Base-by-base conservation (phyloP, 192 early-diverging fungal genomes). In the Ambispora gerdemannii region DNA sequence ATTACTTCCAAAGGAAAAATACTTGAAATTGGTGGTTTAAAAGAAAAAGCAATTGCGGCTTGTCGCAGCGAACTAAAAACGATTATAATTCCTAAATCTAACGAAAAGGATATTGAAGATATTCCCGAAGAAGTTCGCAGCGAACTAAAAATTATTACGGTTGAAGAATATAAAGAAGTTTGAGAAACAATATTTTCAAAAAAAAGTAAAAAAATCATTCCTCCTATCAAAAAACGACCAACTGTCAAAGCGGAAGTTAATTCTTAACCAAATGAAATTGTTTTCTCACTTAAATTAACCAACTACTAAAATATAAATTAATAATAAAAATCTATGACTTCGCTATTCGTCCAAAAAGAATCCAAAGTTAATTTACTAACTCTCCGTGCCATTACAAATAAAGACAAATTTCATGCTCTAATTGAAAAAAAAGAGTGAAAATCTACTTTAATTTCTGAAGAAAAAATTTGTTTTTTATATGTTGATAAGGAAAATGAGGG, bases 351-450 rank as follows among this genome's bases (percentile, higher is more conserved):
- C n/a, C n/a, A n/a, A n/a, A n/a, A n/a, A n/a, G n/a, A n/a, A n/a
- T n/a, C n/a, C n/a, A n/a, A n/a, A n/a, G n/a, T n/a, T n/a, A n/a
- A n/a, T n/a, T n/a, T n/a, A n/a, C n/a, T n/a, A n/a, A n/a, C n/a
- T n/a, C n/a, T n/a, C n/a, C n/a, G n/a, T n/a, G n/a, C 55, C 4
- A 58, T 58, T 58, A 58, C 55, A 0, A 58, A 58, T 28, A 58
- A 58, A 58, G 55, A 58, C 27, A 58, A 58, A 58, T 1, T 58
- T 4, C 11, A 58, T 58, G 19, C 55, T 3, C 4, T 58, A 58
- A 58, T 58, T 58, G 55, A 58, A 58, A 58, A 58, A 58, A 58
- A 58, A 28, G 55, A 11, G 27, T 58, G 55, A 58, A 58, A 58
- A 58, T 25, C 55, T 4, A 58, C 55, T 58, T 58, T 58, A 58